Conservation (phyloP, 441 rosid species). For the Populus hybrid region DNA sequence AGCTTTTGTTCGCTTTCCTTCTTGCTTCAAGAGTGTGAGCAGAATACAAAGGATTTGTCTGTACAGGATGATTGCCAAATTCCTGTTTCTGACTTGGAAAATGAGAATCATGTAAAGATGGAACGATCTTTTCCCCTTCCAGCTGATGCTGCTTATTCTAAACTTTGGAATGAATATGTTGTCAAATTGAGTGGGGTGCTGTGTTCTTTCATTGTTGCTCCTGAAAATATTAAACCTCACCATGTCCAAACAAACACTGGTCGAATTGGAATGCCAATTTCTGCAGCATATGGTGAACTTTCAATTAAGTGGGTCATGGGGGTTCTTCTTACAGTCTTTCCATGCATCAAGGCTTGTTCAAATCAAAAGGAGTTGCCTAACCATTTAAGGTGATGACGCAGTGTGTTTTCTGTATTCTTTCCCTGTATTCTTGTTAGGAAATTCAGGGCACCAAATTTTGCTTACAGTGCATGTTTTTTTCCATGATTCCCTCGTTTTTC, state of each 20-base stretch:
- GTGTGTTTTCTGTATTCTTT: slow-evolving; percentile 8
- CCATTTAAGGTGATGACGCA: slow-evolving; percentile 47
- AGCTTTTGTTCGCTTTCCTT: slow-evolving; percentile 79
- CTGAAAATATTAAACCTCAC: slow-evolving; percentile 44
- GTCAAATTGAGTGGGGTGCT: slow-evolving; percentile 54
- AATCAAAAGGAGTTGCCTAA: slow-evolving; percentile 56
- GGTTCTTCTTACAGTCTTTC: slow-evolving; percentile 66
- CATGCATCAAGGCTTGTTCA: slow-evolving; percentile 69
- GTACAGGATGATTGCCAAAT: slow-evolving; percentile 29
- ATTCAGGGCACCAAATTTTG: background rate
- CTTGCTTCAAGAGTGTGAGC: slow-evolving; percentile 57
- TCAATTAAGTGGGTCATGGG: slow-evolving; percentile 72
- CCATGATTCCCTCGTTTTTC: slow-evolving; percentile 3
- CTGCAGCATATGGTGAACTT: slow-evolving; percentile 60
- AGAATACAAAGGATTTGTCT: slow-evolving; percentile 34
- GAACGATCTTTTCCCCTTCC: slow-evolving; percentile 32
- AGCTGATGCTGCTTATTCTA: slow-evolving; percentile 36
- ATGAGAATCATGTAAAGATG: slow-evolving; percentile 23
- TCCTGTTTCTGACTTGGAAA: slow-evolving; percentile 25
- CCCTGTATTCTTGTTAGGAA: slow-evolving; percentile 4
- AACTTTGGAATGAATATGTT: slow-evolving; percentile 57
- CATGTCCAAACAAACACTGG: slow-evolving; percentile 32
- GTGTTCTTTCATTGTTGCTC: slow-evolving; percentile 58
- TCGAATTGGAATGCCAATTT: slow-evolving; percentile 40
- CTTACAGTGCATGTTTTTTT: slow-evolving; percentile 8